Conservation (phyloP, 202 grass and related monocot species). For the Digitaria exilis region DNA sequence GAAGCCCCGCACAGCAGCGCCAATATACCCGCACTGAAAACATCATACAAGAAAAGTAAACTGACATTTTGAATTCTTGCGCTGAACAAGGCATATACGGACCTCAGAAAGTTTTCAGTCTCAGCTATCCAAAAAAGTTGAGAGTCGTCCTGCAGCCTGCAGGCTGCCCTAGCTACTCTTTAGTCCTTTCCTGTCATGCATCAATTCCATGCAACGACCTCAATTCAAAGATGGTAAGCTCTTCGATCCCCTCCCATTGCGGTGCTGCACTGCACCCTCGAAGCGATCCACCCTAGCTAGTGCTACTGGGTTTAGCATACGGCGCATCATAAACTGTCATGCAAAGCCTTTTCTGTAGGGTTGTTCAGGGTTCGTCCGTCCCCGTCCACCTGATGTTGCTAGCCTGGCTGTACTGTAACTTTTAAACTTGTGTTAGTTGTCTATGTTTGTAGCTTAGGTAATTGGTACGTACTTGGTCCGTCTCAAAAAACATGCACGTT, state of each 20-base stretch:
- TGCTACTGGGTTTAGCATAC: not conserved
- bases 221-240: constrained; percentile 3
- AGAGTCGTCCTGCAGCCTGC: not conserved
- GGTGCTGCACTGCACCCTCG: not conserved
- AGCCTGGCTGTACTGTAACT: not conserved
- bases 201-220: constrained; percentile 34
- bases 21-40: not conserved
- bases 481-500: too few species aligned
- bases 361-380: not conserved
- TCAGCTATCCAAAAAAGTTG: constrained; percentile 8
- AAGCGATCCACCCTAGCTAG: constrained; percentile 1
- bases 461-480: not conserved
- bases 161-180: not conserved
- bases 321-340: not conserved
- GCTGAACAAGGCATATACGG: too few species aligned
- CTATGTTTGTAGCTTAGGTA: not conserved
- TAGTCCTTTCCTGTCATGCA: not conserved
- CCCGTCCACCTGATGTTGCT: not conserved
- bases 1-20: not conserved
- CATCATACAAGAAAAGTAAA: too few species aligned
- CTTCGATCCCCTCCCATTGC: too few species aligned
- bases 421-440: not conserved
- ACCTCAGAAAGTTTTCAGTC: too few species aligned
- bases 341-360: constrained; percentile 4
- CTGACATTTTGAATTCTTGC: too few species aligned